Conservation (phyloP, 345 rosid genomes). For the Trapa incisa region DNA sequence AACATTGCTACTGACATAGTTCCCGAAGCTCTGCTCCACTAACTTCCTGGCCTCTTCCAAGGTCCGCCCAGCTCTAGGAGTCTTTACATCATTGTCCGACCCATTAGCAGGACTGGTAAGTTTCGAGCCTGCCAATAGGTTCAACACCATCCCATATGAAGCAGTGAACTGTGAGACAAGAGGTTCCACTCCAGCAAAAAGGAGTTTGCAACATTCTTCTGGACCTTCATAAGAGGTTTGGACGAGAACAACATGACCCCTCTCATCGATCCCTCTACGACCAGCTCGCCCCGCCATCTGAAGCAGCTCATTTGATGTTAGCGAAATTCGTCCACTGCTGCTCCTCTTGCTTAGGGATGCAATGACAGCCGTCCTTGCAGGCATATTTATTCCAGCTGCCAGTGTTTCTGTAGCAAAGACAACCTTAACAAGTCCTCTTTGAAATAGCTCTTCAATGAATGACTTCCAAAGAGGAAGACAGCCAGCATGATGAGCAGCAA, state of each 20-base stretch:
- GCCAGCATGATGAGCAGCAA: conserved; percentile 97
- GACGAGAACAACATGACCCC: conserved; percentile 71
- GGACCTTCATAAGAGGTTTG: conserved; percentile 87
- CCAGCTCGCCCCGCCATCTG: conserved; percentile 99
- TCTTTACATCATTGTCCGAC: conserved; percentile 27
- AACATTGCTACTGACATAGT: conserved; percentile 86
- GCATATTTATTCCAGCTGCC: conserved; percentile 98
- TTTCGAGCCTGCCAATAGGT: conserved; percentile 74
- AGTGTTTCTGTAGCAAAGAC: conserved; percentile 96
- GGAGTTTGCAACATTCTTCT: conserved; percentile 79
- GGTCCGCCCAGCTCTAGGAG: conserved; percentile 55
- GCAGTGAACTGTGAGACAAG: conserved; percentile 93
- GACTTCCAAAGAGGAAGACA: conserved; percentile 96
- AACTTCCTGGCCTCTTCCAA: conserved; percentile 87
- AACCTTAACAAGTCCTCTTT: conserved; percentile 80
- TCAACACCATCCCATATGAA: conserved; percentile 96
- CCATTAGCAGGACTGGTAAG: conserved; percentile 48
- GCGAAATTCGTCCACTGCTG: conserved; percentile 50
- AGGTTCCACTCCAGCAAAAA: conserved; percentile 79
- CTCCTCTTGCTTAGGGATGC: conserved; percentile 74
- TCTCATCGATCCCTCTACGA: conserved; percentile 82
- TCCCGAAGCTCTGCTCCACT: conserved; percentile 93
- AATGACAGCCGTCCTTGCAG: conserved; percentile 85
- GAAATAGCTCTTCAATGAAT: conserved; percentile 82
- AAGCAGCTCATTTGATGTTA: conserved; percentile 76